Conservation (phyloP, 2,329 filamentous ascomycete species). For the Aspergillus spinulosporus region DNA sequence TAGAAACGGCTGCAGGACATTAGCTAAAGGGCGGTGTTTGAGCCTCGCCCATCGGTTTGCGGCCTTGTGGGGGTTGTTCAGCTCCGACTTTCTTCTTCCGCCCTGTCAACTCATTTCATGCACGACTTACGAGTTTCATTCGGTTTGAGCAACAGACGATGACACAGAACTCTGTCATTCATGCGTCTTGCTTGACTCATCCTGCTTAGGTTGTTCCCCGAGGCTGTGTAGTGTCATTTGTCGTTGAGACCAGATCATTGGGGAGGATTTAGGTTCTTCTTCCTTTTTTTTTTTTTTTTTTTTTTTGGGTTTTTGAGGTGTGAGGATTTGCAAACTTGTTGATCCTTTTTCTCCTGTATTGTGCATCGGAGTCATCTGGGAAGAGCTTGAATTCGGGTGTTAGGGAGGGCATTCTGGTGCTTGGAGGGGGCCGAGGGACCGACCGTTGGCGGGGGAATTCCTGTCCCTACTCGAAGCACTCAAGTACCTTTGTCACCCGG, state of each 20-base stretch:
- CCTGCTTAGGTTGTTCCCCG: background rate
- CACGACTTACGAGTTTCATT: background rate
- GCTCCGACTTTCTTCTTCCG: slow-evolving; percentile 5
- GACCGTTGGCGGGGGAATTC: too few species aligned
- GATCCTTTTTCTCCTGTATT: background rate
- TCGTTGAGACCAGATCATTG: background rate
- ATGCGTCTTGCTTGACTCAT: background rate
- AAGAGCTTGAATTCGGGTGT: too few species aligned
- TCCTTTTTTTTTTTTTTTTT: background rate
- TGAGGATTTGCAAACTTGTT: background rate
- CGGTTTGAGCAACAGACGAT: background rate
- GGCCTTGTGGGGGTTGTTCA: background rate
- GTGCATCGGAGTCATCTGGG: too few species aligned
- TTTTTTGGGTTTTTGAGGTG: too few species aligned
- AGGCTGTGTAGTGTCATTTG: too few species aligned
- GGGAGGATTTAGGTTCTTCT: background rate
- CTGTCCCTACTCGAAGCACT: too few species aligned
- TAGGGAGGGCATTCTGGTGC: too few species aligned
- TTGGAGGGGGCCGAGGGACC: too few species aligned
- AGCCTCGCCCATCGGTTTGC: background rate
- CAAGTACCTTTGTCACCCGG: too few species aligned
- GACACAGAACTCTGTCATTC: background rate
- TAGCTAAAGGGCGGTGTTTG: slow-evolving; percentile 7
- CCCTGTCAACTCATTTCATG: background rate
- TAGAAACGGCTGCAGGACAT: background rate